Base-by-base conservation (phyloP, 2,329 filamentous ascomycete species). In the Dactylellina leptospora region DNA sequence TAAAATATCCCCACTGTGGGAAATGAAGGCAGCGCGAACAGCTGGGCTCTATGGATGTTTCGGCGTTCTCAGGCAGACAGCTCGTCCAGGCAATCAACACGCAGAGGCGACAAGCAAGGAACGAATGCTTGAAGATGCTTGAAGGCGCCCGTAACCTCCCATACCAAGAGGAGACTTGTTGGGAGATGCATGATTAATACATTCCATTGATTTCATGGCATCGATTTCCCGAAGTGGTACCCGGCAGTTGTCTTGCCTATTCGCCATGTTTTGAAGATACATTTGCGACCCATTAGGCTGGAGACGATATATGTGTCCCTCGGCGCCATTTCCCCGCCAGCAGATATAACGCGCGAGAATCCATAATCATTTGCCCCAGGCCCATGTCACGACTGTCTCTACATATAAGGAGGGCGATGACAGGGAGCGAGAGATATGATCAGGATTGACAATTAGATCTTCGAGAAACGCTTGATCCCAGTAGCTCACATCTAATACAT, bases 251-350 rank as follows among this genome's bases (percentile, higher is more conserved):
- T 22, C n/a, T 10, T 25, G 13, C 22, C 16, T 30, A 44, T 44
- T 48, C 27, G 38, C 47, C 45, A 59, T 30, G 23, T 42, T 16
- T 40, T 51, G 44, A 51, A 54, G 48, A 64, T 36, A 51, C 51
- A 45, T 40, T 16, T 22, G 42, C n/a, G 54, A 60, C 62, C 62
- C 62, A 60, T 47, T 2, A 20, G 28, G 18, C 54, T 45, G 62
- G 62, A 68, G 62, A 68, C 54, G 62, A 68, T 47, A 11, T 42
- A 30, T 28, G n/a, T n/a, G n/a, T n/a, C n/a, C n/a, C n/a, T n/a
- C n/a, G n/a, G n/a, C n/a, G n/a, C n/a, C 11, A 13, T 20, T 33
- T 33, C 22, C 20, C n/a, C 40, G 16, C 13, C 18, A 20, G 22
- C 55, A 48, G 40, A 28, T 23, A n/a, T 44, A 42, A 40, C 33